Conservation (phyloP, 345 rosid genomes). For the Linum trigynum region DNA sequence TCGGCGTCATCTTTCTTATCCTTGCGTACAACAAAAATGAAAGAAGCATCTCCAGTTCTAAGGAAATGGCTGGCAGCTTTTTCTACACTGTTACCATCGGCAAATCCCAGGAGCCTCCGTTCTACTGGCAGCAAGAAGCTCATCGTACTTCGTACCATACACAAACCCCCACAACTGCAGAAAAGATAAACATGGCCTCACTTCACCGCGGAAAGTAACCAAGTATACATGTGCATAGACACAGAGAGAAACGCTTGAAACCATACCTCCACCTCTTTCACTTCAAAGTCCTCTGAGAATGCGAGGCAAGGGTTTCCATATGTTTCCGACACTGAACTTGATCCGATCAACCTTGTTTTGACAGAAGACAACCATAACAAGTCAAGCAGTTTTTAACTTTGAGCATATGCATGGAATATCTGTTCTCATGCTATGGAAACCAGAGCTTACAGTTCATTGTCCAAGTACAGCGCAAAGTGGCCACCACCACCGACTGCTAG, state of each 20-base stretch:
- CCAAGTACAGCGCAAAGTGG: constrained; percentile 84
- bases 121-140: constrained; percentile 59
- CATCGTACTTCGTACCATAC: constrained; percentile 73
- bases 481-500: constrained; percentile 95
- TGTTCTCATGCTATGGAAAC: neutral
- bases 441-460: constrained; percentile 65
- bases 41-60: neutral
- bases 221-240: neutral
- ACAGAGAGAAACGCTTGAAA: neutral
- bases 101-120: constrained; percentile 61
- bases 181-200: neutral
- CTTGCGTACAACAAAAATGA: no score
- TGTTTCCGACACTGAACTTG: constrained; percentile 88
- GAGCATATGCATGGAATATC: neutral
- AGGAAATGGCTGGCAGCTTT: neutral
- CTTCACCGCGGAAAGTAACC: neutral
- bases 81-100: constrained; percentile 41
- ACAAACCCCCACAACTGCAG: constrained; percentile 92
- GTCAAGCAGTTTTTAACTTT: neutral
- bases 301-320: constrained; percentile 91
- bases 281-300: constrained; percentile 67
- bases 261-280: constrained; percentile 83
- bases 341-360: constrained; percentile 55
- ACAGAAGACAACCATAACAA: neutral
- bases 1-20: no score